These are phyloP conservation scores for Jackrogersella multiformis DNA, from an alignment of 495 filamentous ascomycete species.

Conservation along the genomic window DNA sequence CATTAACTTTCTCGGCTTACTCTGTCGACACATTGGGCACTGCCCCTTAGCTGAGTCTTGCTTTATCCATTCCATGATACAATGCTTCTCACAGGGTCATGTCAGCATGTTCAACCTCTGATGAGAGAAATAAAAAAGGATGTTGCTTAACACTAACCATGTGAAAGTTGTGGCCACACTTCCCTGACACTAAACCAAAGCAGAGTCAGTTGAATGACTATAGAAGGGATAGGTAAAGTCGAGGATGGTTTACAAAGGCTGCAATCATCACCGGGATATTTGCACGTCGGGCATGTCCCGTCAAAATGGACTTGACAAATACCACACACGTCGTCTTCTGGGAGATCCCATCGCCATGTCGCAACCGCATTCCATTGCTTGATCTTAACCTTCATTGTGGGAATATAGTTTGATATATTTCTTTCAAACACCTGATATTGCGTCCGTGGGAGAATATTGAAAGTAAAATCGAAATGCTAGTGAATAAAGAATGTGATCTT, in stretches of 20 bases:
- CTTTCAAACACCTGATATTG: neutral
- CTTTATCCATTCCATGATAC: slow-evolving; percentile 93
- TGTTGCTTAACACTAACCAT: slow-evolving; percentile 68
- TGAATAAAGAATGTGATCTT: neutral
- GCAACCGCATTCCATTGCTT: slow-evolving; percentile 93
- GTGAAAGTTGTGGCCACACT: slow-evolving; percentile 97
- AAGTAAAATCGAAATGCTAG: neutral
- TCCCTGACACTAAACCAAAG: slow-evolving; percentile 82
- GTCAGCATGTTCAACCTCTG: slow-evolving; percentile 32
- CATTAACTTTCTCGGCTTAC: slow-evolving; percentile 60
- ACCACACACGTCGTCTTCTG: slow-evolving; percentile 96
- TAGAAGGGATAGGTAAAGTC: neutral
- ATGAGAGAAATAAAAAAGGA: neutral
- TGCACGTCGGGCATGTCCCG: slow-evolving; percentile 96
- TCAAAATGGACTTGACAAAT: slow-evolving; percentile 99
- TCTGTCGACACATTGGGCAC: slow-evolving; percentile 98
- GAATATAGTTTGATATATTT: neutral
- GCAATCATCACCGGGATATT: slow-evolving; percentile 97
- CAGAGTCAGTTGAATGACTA: slow-evolving; percentile 9
- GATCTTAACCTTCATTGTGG: slow-evolving; percentile 91
- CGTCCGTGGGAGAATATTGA: neutral
- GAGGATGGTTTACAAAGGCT: slow-evolving; percentile 72
- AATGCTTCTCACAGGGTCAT: slow-evolving; percentile 73
- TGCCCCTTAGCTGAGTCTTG: slow-evolving; percentile 92
- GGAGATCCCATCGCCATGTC: slow-evolving; percentile 97